A percentile compares a stretch with the other conserved stretches of the same genome.
Conservation (phyloP, 176 grass and related monocot species). For the Oryza officinalis region DNA sequence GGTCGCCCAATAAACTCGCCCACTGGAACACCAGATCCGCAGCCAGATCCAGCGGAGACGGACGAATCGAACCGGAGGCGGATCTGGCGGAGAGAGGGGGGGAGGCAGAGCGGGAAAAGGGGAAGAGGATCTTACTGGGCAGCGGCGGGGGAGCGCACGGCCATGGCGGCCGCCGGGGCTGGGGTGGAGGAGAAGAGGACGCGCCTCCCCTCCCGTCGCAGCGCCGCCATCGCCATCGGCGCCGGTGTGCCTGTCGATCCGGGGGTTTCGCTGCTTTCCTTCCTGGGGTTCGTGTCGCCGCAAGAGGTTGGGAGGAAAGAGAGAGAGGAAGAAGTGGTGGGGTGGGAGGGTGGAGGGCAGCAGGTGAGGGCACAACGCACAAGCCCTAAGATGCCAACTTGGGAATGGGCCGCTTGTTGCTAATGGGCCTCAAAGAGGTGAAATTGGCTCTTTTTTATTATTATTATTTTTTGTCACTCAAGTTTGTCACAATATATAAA, state of each 20-base stretch:
- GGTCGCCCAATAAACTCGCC: not conserved
- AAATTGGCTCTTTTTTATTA: no score
- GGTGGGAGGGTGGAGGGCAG: not conserved
- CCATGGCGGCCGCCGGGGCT: constrained; percentile 31
- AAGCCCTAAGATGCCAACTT: no score
- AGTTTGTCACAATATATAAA: no score
- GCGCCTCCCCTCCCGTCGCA: constrained; percentile 68
- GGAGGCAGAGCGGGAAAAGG: not conserved
- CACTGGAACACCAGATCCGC: constrained; percentile 3
- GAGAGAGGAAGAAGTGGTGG: not conserved
- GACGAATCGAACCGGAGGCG: not conserved
- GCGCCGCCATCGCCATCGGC: constrained; percentile 73
- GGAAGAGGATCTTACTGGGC: constrained; percentile 39
- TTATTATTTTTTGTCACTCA: no score
- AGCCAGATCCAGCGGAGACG: not conserved
- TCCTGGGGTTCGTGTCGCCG: not conserved
- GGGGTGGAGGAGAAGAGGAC: constrained; percentile 50
- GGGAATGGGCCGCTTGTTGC: no score
- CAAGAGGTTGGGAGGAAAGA: not conserved
- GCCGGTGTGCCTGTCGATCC: not conserved
- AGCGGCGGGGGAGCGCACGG: constrained; percentile 41
- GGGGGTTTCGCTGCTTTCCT: no score
- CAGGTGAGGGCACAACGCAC: no score
- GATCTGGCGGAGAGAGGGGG: not conserved
- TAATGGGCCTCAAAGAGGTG: no score